phyloP scores from a whole-genome alignment of 2,329 filamentous ascomycete species.

The Phialophora verrucosa region DNA sequence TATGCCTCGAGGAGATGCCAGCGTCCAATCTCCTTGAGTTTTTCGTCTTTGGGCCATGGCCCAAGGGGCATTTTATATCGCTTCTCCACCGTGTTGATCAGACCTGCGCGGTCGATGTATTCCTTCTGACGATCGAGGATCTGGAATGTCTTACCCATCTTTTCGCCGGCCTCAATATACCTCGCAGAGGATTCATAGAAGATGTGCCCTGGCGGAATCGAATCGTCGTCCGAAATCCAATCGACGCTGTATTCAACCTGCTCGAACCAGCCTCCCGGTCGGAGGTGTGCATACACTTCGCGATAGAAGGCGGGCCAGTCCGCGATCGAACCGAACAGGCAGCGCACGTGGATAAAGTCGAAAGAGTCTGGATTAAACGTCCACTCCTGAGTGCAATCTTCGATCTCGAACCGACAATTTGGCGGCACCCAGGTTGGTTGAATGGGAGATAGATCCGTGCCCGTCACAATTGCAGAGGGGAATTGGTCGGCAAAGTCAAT shows the following conservation, averaged over 20 bases:
- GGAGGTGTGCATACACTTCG: too few relatives aligned
- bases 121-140: too few relatives aligned
- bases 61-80: too few relatives aligned
- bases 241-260: constrained; percentile 19
- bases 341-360: constrained; percentile 33
- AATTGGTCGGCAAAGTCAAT: constrained; percentile 40
- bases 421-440: constrained; percentile 39
- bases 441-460: constrained; percentile 39
- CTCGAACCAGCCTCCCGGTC: constrained; percentile 47
- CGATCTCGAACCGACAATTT: constrained; percentile 44
- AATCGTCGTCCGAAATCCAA: constrained; percentile 43
- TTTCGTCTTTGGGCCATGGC: too few relatives aligned
- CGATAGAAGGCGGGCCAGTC: too few relatives aligned
- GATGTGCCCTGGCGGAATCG: constrained; percentile 43
- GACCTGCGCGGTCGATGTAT: too few relatives aligned
- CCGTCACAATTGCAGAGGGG: constrained; percentile 30
- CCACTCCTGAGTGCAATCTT: constrained; percentile 40
- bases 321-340: too few relatives aligned
- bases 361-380: constrained; percentile 37
- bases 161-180: constrained; percentile 23
- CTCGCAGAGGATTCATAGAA: constrained; percentile 40
- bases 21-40: constrained; percentile 35
- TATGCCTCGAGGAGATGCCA: constrained; percentile 40
- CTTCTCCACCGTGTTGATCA: too few relatives aligned
- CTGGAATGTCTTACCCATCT: too few relatives aligned